Evolutionary conservation across 768 basidiomycete genomes (phyloP), one percentile per base, ranked within the genome.

Genomic region (Phylloporus rhodoxanthus): DNA sequence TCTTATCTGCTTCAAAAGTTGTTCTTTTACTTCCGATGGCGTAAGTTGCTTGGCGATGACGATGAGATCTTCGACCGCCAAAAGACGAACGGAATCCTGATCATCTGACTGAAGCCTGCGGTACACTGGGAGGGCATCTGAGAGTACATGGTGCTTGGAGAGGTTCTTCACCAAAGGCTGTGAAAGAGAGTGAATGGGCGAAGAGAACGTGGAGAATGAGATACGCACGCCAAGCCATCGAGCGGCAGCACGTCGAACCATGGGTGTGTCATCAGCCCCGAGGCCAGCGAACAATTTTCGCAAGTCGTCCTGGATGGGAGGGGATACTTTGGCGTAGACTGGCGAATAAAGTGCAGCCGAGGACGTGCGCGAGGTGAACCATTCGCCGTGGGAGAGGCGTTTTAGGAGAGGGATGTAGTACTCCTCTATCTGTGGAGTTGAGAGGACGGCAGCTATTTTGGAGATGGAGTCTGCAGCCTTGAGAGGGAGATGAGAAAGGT

Each of bases 321-420:
- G 70, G 2, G 86, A 79, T 19, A 86, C 87, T 64, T 85, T 86
- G 26, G 82, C 72, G 66, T 98, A 99, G 29, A 91, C 89, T 11
- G 92, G 84, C 14, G 92, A 80, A 69, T 89, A 98, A 17, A 99
- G 78, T 8, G 95, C 90, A 51, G 92, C 92, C 33, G 95, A 89
- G 20, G 95, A 97, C 34, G 92, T 96, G 50, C 96, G 81, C 5
- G 93, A 94, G 11, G 96, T 98, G 74, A 98, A 98, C 96, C 96
- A 99, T 70, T 98, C 95, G 51, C 94, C 96, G 50, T 80, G 79
- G 2, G 92, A 85, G 45, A 99, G 78, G 46, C 93, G 83, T 63
- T 85, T 87, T 51, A 98, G 68, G 47, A 99, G 77, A 45, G 96
- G 96, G 51, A 98, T 83, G 71, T 92, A 95, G 67, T 81, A 81